These are phyloP conservation scores for Nematodospora anomalae DNA, from an alignment of 1,139 yeast genomes.

Conservation along the genomic window DNA sequence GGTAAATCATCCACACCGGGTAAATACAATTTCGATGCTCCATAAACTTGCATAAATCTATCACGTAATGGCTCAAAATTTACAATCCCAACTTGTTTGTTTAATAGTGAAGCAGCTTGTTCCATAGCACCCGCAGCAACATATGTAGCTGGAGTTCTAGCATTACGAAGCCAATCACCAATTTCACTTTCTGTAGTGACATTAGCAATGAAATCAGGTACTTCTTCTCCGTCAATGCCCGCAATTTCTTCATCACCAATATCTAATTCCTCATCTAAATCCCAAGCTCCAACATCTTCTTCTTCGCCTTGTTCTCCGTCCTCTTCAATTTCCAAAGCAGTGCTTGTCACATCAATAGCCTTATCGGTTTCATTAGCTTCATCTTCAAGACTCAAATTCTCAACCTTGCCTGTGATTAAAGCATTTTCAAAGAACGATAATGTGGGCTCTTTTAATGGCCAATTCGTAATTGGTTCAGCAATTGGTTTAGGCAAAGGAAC, in stretches of 20 bases:
- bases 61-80: constrained; percentile 84
- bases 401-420: constrained; percentile 69
- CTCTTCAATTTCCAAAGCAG: constrained; percentile 31
- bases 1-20: constrained; percentile 73
- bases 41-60: constrained; percentile 81
- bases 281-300: constrained; percentile 57
- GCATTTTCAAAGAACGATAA: constrained; percentile 86
- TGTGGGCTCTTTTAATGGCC: constrained; percentile 81
- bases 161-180: constrained; percentile 82
- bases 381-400: constrained; percentile 57
- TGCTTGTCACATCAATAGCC: constrained; percentile 7
- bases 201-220: constrained; percentile 28
- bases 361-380: constrained; percentile 20
- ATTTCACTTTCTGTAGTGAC: constrained; percentile 54
- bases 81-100: constrained; percentile 84
- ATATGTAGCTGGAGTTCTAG: constrained; percentile 88
- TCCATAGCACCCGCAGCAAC: constrained; percentile 97
- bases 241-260: constrained; percentile 40
- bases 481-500: constrained; percentile 47
- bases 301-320: constrained; percentile 49
- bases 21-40: constrained; percentile 71
- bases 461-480: constrained; percentile 52
- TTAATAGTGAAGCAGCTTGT: constrained; percentile 88
- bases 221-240: constrained; percentile 22
- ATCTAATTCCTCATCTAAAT: constrained; percentile 50